These are phyloP conservation scores for Dryas integrifolia DNA, from an alignment of 331 rosid genomes.

Conservation along the genomic window DNA sequence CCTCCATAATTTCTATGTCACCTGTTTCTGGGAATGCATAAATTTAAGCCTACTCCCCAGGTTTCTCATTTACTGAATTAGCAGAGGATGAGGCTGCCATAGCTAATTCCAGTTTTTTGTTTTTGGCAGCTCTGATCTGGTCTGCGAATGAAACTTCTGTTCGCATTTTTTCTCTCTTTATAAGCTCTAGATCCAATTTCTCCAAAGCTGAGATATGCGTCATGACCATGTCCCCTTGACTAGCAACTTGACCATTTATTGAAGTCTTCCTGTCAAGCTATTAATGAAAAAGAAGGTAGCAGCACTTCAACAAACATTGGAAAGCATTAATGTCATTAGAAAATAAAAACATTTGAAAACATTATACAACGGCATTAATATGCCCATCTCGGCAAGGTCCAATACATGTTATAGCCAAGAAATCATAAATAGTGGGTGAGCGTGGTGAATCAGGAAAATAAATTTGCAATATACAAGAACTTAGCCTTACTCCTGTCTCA, in stretches of 20 bases:
- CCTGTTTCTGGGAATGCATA: slow-evolving; percentile 27
- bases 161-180: slow-evolving; percentile 54
- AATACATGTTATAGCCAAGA: not conserved
- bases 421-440: not conserved
- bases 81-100: slow-evolving; percentile 28
- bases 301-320: not conserved
- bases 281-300: slow-evolving; percentile 19
- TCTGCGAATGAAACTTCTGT: slow-evolving; percentile 64
- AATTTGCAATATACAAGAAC: not conserved
- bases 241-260: slow-evolving; percentile 25
- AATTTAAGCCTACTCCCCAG: slow-evolving; percentile 3
- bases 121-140: slow-evolving; percentile 71
- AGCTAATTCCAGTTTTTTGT: slow-evolving; percentile 41
- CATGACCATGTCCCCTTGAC: slow-evolving; percentile 31
- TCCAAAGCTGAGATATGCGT: slow-evolving; percentile 38
- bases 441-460: not conserved
- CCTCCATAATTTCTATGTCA: slow-evolving; percentile 5
- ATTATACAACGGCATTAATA: not conserved
- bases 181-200: slow-evolving; percentile 63
- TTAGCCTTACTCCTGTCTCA: not conserved
- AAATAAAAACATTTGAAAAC: not conserved
- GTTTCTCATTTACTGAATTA: slow-evolving; percentile 14
- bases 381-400: not conserved
- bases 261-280: slow-evolving; percentile 46
- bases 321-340: not conserved